These are phyloP conservation scores for Phytophthora ohioensis DNA, from an alignment of 352 stramenopile genomes.

Conservation along the genomic window DNA sequence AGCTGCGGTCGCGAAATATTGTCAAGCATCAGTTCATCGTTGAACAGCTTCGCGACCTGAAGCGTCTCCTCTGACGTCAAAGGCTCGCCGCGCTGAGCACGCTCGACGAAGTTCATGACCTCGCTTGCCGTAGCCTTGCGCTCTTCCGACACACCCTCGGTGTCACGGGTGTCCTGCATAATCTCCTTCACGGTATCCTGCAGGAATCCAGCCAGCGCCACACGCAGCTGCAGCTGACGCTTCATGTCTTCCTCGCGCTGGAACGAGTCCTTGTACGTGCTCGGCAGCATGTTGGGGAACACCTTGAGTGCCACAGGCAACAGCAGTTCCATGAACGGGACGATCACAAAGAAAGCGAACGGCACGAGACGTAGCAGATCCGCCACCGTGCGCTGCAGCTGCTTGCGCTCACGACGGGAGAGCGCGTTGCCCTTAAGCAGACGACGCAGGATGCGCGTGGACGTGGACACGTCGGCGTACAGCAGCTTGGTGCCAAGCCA, in stretches of 20 bases:
- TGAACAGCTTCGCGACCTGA: conserved; percentile 95
- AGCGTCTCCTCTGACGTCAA: conserved; percentile 84
- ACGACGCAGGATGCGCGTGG: conserved; percentile 91
- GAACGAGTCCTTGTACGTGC: conserved; percentile 97
- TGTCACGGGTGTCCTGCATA: conserved; percentile 85
- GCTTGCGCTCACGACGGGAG: conserved; percentile 96
- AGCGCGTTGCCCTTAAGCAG: conserved; percentile 94
- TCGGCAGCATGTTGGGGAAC: conserved; percentile 99
- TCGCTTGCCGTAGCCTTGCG: conserved; percentile 81
- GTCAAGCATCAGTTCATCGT: conserved; percentile 98
- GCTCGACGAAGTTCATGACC: conserved; percentile 88
- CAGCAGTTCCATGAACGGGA: conserved; percentile 99
- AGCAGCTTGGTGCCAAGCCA: conserved; percentile 98
- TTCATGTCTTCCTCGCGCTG: conserved; percentile 99
- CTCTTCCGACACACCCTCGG: conserved; percentile 82
- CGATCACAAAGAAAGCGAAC: conserved; percentile 97
- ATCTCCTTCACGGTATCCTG: conserved; percentile 96
- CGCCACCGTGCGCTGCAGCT: conserved; percentile 96
- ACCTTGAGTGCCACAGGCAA: conserved; percentile 97
- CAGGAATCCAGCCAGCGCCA: conserved; percentile 97
- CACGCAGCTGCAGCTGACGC: conserved; percentile 95
- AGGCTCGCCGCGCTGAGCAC: conserved; percentile 78
- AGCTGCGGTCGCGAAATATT: conserved; percentile 98
- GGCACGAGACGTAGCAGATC: conserved; percentile 98
- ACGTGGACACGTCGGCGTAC: conserved; percentile 95